Conservation (phyloP, 2,329 filamentous ascomycete genomes). For the Colletotrichum musicola region DNA sequence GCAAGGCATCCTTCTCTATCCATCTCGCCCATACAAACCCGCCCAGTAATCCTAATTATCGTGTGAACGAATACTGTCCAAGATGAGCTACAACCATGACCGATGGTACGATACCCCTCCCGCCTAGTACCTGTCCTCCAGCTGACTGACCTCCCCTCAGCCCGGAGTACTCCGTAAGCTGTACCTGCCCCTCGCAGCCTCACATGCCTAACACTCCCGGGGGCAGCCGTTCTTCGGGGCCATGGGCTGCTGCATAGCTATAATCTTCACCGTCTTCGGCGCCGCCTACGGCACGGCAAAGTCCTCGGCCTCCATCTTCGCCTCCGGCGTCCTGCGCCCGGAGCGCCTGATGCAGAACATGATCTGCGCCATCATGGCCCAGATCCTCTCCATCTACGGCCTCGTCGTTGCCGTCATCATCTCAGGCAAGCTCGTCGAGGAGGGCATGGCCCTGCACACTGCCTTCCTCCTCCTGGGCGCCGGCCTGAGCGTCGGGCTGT, state of each 20-base stretch:
- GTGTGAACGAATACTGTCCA: neutral
- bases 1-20: neutral
- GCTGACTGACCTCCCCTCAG: slow-evolving; percentile 42
- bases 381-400: slow-evolving; percentile 62
- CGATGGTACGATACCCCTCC: slow-evolving; percentile 48
- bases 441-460: slow-evolving; percentile 58
- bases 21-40: neutral
- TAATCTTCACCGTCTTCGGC: slow-evolving; percentile 65
- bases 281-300: slow-evolving; percentile 60
- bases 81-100: slow-evolving; percentile 48
- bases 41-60: neutral
- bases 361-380: slow-evolving; percentile 61
- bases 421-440: slow-evolving; percentile 50
- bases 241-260: slow-evolving; percentile 57
- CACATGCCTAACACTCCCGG: neutral
- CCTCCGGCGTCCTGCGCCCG: slow-evolving; percentile 57
- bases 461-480: slow-evolving; percentile 59
- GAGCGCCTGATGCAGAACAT: slow-evolving; percentile 60
- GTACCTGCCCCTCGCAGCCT: neutral
- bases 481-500: slow-evolving; percentile 57
- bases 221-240: slow-evolving; percentile 57
- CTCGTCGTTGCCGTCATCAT: slow-evolving; percentile 60
- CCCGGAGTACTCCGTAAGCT: slow-evolving; percentile 59
- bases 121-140: neutral
- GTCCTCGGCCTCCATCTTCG: slow-evolving; percentile 58